phyloP scores from a whole-genome alignment of 495 filamentous ascomycete genomes.

The Glutinoglossum americanum region DNA sequence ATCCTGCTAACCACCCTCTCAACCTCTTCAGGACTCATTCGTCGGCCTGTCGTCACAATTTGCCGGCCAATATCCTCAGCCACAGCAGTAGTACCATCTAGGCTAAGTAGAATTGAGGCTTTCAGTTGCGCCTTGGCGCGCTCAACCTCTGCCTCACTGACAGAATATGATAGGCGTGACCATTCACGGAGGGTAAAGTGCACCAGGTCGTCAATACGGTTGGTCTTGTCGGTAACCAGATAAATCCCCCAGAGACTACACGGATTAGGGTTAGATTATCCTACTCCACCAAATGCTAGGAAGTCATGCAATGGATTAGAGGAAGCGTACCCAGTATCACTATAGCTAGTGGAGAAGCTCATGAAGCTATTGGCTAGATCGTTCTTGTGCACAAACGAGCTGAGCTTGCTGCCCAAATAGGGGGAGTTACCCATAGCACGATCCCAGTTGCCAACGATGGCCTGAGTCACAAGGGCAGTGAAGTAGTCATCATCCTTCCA shows the following conservation, averaged over 20 bases:
- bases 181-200: constrained; percentile 98
- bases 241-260: constrained; percentile 97
- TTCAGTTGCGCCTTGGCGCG: constrained; percentile 98
- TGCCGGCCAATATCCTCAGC: constrained; percentile 98
- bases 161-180: constrained; percentile 72
- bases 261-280: constrained; percentile 4
- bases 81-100: constrained; percentile 91
- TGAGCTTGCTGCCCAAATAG: constrained; percentile 94
- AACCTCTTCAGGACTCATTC: constrained; percentile 80
- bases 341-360: constrained; percentile 99
- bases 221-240: constrained; percentile 76
- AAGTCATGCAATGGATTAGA: background rate
- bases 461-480: constrained; percentile 84
- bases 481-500: constrained; percentile 99
- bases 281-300: background rate
- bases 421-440: constrained; percentile 92
- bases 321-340: constrained; percentile 73
- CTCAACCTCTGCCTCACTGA: constrained; percentile 80
- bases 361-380: constrained; percentile 97
- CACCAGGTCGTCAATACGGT: constrained; percentile 75
- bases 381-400: constrained; percentile 76
- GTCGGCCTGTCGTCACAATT: constrained; percentile 87
- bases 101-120: constrained; percentile 86
- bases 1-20: constrained; percentile 72
- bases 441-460: constrained; percentile 99